Conservation (phyloP, 2,329 filamentous ascomycete species). For the Diaporthe eres region DNA sequence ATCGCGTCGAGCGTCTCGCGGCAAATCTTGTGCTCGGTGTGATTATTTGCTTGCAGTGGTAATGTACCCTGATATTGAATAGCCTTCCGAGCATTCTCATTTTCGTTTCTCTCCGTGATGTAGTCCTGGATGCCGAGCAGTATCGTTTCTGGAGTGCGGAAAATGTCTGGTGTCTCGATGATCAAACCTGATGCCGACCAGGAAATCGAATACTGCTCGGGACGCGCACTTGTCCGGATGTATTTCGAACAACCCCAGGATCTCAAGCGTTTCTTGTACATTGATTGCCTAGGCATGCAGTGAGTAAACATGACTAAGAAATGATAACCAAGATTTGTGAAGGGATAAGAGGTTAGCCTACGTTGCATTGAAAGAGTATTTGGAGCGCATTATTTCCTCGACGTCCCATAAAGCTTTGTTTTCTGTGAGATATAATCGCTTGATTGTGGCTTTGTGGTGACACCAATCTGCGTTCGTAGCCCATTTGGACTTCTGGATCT, state of each 20-base stretch:
- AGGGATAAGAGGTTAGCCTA: neutral
- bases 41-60: neutral
- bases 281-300: neutral
- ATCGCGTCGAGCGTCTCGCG: neutral
- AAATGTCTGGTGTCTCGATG: neutral
- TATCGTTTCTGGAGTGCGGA: neutral
- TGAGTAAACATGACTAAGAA: neutral
- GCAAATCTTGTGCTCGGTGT: neutral
- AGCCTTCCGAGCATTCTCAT: no score
- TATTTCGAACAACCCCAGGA: conserved; percentile 23
- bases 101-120: neutral
- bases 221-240: neutral
- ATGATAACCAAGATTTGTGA: neutral
- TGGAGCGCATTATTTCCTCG: neutral
- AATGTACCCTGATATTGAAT: neutral
- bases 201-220: neutral
- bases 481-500: neutral
- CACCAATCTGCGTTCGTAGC: conserved; percentile 14
- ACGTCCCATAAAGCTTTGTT: conserved; percentile 11
- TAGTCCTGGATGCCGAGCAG: conserved; percentile 3
- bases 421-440: conserved; percentile 13
- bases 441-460: neutral
- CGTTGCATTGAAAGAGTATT: conserved; percentile 20
- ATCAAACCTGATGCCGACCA: neutral
- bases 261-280: conserved; percentile 26